A percentile compares a stretch with the other conserved stretches of the same genome.
Conservation (phyloP, 331 rosid genomes). For the Malus hybrid region DNA sequence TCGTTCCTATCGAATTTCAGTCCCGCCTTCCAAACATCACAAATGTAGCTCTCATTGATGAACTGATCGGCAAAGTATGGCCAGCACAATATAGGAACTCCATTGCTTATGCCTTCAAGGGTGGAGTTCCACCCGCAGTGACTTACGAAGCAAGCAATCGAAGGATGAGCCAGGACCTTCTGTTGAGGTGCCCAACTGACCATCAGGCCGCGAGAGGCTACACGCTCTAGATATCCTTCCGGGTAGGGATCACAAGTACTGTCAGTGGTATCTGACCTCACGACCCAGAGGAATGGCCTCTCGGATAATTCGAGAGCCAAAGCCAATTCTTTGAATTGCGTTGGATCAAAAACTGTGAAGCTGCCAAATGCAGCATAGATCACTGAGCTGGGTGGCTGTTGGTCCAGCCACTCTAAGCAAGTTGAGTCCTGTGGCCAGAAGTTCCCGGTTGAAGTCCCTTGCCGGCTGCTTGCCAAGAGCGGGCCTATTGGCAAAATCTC, state of each 20-base stretch:
- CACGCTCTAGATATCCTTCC: conserved; percentile 40
- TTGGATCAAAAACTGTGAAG: conserved; percentile 30
- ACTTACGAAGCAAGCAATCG: conserved; percentile 63
- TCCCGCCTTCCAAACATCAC: conserved; percentile 69
- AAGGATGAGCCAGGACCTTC: conserved; percentile 45
- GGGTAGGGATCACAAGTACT: conserved; percentile 18
- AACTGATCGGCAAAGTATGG: conserved; percentile 66
- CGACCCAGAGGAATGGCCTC: conserved; percentile 73
- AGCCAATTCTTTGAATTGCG: conserved; percentile 57
- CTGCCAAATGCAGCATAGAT: conserved; percentile 79
- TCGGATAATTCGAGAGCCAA: conserved; percentile 47
- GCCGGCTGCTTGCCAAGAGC: conserved; percentile 35
- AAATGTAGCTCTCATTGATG: conserved; percentile 37
- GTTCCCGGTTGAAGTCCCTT: conserved; percentile 24
- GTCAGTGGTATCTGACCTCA: conserved; percentile 35
- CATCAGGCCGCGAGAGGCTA: conserved; percentile 10
- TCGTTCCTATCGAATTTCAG: conserved; percentile 24
- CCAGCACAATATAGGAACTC: conserved; percentile 61
- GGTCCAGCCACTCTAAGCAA: conserved; percentile 57
- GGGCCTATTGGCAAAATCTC: conserved; percentile 56
- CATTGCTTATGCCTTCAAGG: conserved; percentile 49
- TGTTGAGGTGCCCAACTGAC: conserved; percentile 60
- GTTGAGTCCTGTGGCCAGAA: conserved; percentile 43
- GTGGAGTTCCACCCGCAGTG: conserved; percentile 84
- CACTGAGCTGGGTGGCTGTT: conserved; percentile 43